Evolutionary conservation across 1,139 yeast genomes (phyloP), one percentile per base, ranked within the genome.

Genomic region (Yamadazyma dushanensis): DNA sequence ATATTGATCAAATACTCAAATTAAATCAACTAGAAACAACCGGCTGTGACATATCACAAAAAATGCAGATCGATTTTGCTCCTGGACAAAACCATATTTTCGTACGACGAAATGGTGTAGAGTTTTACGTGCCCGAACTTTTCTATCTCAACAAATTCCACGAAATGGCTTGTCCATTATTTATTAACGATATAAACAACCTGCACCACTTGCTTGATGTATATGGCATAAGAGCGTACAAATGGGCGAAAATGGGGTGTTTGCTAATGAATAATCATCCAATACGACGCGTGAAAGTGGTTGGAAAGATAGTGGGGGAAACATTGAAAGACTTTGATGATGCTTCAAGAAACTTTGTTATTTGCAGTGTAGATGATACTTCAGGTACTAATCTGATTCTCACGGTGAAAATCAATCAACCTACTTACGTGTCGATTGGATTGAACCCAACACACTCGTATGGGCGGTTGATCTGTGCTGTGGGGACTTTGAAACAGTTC

Each of bases 181-280:
- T 52, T 10, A 45, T 52, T 13, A 31, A 36, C 16, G 57, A 53
- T 36, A 35, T 52, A 10, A 31, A 42, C 13, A 26, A 23, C 8
- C 37, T 42, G 24, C 36, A 26, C 7, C 18, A 35, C 5, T 28
- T 44, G 5, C 26, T 29, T 3, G 30, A 25, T 3, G 35, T 53
- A 3, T 52, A 51, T 35, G 57, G 57, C 2, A 26, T 16, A 20
- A 39, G 29, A 37, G 45, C 35, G 9, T 20, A 26, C 38, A 17
- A 35, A 31, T 25, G 14, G 17, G 3, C 7, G 20, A 21, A 5
- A 38, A 35, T n/a, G 40, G 39, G 24, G 23, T 48, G 8, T 25
- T 53, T 17, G 32, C n/a, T 52, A 8, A 32, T 32, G 19, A 43
- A 44, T 15, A 53, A 52, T 27, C 47, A 49, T 28, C 57, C 57